Conservation (phyloP, 345 rosid genomes). For the Gossypium australe region DNA sequence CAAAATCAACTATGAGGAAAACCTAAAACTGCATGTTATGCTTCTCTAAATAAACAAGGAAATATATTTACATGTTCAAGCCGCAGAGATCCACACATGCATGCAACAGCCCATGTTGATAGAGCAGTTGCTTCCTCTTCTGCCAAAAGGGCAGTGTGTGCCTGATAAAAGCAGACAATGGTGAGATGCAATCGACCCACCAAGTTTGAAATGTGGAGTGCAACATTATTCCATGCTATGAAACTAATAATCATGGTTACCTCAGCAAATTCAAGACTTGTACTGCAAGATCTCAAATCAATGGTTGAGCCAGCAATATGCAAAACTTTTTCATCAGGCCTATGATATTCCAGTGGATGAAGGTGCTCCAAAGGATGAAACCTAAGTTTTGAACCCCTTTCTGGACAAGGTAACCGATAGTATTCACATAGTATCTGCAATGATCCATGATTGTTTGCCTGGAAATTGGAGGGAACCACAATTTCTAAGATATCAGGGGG, state of each 20-base stretch:
- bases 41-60: not conserved
- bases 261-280: slow-evolving; percentile 77
- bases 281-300: slow-evolving; percentile 60
- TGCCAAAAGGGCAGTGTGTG: slow-evolving; percentile 58
- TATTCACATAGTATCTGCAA: slow-evolving; percentile 78
- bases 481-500: not conserved
- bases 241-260: slow-evolving; percentile 31
- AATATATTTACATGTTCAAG: slow-evolving; percentile 65
- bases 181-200: not conserved
- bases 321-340: slow-evolving; percentile 58
- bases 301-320: slow-evolving; percentile 58
- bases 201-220: slow-evolving; percentile 8
- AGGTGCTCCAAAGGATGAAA: slow-evolving; percentile 93
- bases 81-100: slow-evolving; percentile 81
- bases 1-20: not conserved
- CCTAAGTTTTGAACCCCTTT: slow-evolving; percentile 62
- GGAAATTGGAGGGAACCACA: slow-evolving; percentile 18
- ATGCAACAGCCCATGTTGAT: slow-evolving; percentile 88
- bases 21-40: not conserved
- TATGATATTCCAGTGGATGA: slow-evolving; percentile 72
- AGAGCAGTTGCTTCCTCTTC: slow-evolving; percentile 91
- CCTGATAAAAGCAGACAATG: slow-evolving; percentile 41
- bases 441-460: slow-evolving; percentile 77
- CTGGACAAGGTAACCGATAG: slow-evolving; percentile 53
- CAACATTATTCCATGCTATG: slow-evolving; percentile 6